phyloP scores from a whole-genome alignment of 139 green algal genomes.

The Axilococcus clingmanii region DNA sequence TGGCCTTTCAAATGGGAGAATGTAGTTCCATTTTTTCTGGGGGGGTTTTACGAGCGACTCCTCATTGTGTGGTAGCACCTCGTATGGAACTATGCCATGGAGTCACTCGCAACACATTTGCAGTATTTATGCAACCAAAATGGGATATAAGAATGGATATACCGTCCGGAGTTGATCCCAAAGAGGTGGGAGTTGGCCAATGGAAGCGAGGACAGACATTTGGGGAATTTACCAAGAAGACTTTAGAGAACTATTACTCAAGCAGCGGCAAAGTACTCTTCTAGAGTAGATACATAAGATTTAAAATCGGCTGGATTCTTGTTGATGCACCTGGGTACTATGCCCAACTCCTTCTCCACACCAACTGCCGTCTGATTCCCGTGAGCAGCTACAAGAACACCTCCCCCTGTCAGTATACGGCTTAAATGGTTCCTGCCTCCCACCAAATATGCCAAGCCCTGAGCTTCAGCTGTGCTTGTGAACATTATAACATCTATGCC shows the following conservation, averaged over 20 bases:
- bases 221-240: slow-evolving; percentile 51
- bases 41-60: slow-evolving; percentile 56
- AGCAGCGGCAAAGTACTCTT: too few relatives aligned
- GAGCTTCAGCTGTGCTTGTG: slow-evolving; percentile 55
- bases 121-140: slow-evolving; percentile 74
- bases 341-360: slow-evolving; percentile 23
- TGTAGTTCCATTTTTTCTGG: slow-evolving; percentile 49
- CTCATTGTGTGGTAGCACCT: slow-evolving; percentile 57
- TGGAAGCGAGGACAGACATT: slow-evolving; percentile 52
- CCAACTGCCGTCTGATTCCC: slow-evolving; percentile 61
- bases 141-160: slow-evolving; percentile 30
- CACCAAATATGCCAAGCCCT: slow-evolving; percentile 45
- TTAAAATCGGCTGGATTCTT: too few relatives aligned
- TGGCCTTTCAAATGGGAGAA: slow-evolving; percentile 73
- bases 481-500: slow-evolving; percentile 51
- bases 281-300: too few relatives aligned
- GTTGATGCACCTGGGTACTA: too few relatives aligned
- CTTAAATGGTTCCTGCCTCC: slow-evolving; percentile 28
- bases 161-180: neutral
- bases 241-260: slow-evolving; percentile 43
- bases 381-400: slow-evolving; percentile 50
- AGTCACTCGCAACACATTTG: slow-evolving; percentile 36
- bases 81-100: neutral
- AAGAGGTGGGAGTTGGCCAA: slow-evolving; percentile 26
- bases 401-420: slow-evolving; percentile 19